These are phyloP conservation scores for Aspergillus cejpii DNA, from an alignment of 2,329 filamentous ascomycete species.

Conservation along the genomic window DNA sequence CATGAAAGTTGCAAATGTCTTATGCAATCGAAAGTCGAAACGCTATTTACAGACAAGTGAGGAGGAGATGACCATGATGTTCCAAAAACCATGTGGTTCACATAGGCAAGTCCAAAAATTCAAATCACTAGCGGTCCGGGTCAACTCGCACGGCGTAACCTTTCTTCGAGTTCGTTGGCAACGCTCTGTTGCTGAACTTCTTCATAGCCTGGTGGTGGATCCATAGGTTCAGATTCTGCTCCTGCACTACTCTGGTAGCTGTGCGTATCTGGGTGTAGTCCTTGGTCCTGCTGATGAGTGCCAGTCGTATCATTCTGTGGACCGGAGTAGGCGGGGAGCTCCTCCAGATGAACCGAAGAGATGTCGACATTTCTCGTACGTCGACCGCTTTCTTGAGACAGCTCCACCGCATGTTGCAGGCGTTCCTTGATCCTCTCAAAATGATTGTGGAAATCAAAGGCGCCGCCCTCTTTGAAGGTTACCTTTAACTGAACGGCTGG, in stretches of 20 bases:
- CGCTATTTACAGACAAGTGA: not conserved
- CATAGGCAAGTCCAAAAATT: not conserved
- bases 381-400: slow-evolving; percentile 34
- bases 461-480: slow-evolving; percentile 91
- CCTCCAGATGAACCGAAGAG: slow-evolving; percentile 68
- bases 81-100: too few species aligned
- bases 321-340: slow-evolving; percentile 79
- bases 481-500: slow-evolving; percentile 72
- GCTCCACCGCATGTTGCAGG: slow-evolving; percentile 69
- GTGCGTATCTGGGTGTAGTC: slow-evolving; percentile 11
- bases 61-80: not conserved
- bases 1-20: not conserved
- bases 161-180: slow-evolving; percentile 63
- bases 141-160: slow-evolving; percentile 35
- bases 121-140: not conserved
- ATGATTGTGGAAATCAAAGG: slow-evolving; percentile 76
- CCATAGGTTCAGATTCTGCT: slow-evolving; percentile 46
- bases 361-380: slow-evolving; percentile 49
- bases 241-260: slow-evolving; percentile 20
- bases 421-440: slow-evolving; percentile 82
- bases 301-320: slow-evolving; percentile 34
- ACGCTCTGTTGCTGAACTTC: slow-evolving; percentile 79
- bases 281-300: slow-evolving; percentile 2
- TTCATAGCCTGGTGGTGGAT: slow-evolving; percentile 86
- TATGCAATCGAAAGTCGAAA: not conserved